A percentile compares a stretch with the other conserved stretches of the same genome.
phyloP scores from a whole-genome alignment of 2,329 filamentous ascomycete species.

The Cadophora sp. region DNA sequence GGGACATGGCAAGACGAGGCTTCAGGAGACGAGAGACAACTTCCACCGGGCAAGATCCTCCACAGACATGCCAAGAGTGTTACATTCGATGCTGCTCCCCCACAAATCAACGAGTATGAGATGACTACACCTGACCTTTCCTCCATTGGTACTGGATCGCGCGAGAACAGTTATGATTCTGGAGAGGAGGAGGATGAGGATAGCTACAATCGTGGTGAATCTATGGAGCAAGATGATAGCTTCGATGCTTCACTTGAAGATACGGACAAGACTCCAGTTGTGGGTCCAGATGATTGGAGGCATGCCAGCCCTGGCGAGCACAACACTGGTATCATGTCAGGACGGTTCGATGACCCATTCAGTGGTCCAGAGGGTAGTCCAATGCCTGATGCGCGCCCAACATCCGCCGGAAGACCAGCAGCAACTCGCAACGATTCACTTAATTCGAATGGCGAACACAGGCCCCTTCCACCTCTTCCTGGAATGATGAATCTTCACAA shows the following conservation, averaged over 20 bases:
- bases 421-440: constrained; percentile 74
- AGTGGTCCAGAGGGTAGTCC: constrained; percentile 68
- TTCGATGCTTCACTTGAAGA: constrained; percentile 96
- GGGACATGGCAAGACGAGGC: constrained; percentile 73
- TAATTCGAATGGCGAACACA: constrained; percentile 79
- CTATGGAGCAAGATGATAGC: constrained; percentile 74
- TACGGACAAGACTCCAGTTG: constrained; percentile 95
- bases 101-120: constrained; percentile 96
- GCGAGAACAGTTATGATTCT: constrained; percentile 92
- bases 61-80: constrained; percentile 95
- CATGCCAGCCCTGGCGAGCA: constrained; percentile 64
- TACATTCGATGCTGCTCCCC: constrained; percentile 92
- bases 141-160: constrained; percentile 85
- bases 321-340: constrained; percentile 37
- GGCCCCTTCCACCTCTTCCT: constrained; percentile 87
- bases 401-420: constrained; percentile 54
- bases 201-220: constrained; percentile 58
- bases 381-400: constrained; percentile 58
- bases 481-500: constrained; percentile 59
- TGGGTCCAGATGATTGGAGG: constrained; percentile 96
- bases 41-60: constrained; percentile 70
- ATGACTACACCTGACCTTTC: constrained; percentile 98
- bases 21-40: constrained; percentile 62
- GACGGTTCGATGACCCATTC: constrained; percentile 67
- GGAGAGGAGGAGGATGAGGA: constrained; percentile 78